Evolutionary conservation across 129 eudicot genomes (phyloP).

Genomic region (Smallanthus sonchifolius): DNA sequence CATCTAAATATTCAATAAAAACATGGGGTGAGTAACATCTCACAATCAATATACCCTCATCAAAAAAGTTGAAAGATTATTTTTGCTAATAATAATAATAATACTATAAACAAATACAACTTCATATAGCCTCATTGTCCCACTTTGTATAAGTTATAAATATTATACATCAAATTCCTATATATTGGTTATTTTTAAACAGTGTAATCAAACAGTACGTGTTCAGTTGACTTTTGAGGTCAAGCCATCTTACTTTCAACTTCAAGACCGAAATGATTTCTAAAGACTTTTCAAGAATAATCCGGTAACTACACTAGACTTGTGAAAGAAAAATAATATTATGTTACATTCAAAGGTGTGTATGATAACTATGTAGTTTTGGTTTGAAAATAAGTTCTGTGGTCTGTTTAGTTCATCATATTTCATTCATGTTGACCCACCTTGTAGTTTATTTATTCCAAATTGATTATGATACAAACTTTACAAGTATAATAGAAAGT

Average conservation of each 20-base stretch:
- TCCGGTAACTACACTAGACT: slow-evolving; percentile 1
- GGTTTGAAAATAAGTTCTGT: neutral
- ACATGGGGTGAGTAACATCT: slow-evolving; percentile 16
- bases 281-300: neutral
- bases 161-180: neutral
- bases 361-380: slow-evolving; percentile 9
- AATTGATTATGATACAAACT: neutral
- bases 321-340: neutral
- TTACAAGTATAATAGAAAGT: slow-evolving; percentile 4
- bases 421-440: neutral
- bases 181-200: neutral
- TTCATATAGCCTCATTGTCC: slow-evolving; percentile 9
- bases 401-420: neutral
- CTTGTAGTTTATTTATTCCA: neutral
- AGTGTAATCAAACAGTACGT: neutral
- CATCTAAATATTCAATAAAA: slow-evolving; percentile 50
- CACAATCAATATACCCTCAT: neutral
- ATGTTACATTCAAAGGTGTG: neutral
- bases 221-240: slow-evolving; percentile 5
- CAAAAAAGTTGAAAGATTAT: neutral
- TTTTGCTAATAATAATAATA: neutral
- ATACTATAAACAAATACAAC: neutral
- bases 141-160: neutral
- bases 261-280: neutral
- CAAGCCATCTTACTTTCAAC: slow-evolving; percentile 4